Base-by-base conservation (phyloP, 1,284 basidiomycete species). In the Takashimella koratensis region DNA sequence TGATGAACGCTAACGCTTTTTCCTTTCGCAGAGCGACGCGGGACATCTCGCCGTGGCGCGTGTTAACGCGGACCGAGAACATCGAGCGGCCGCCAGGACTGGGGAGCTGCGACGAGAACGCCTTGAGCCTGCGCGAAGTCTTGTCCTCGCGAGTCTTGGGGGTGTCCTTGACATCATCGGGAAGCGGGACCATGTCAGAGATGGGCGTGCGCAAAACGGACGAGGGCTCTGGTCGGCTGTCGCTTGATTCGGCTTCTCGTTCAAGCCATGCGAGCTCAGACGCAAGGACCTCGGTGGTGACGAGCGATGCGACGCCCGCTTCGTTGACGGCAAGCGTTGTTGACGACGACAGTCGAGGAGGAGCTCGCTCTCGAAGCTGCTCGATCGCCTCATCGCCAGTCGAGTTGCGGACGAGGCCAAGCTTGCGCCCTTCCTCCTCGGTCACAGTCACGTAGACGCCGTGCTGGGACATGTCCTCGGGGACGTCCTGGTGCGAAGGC, bases 11-110 rank as follows among this genome's bases (percentile, higher is more conserved):
- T 22, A 68, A 57, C 5, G 71, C 71, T 6, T 60, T 57, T 44
- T 62, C 64, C 45, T 71, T 71, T 21, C 69, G 58, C 13, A 74
- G 64, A 1, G 72, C 72, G 3, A 74, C 68, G 21, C 72, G 59
- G n/a, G 66, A 65, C 24, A 68, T 63, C 21, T 52, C 51, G 1
- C 53, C 58, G 21, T 54, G 54, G 8, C 58, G 54, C 56, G 61
- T 54, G 39, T 70, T 66, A 40, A 74, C 64, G 3, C 67, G 61
- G 21, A 69, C 71, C 27, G 65, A 68, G 41, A 70, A 61, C 63
- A 74, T 65, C 0, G 67, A 65, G 45, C 70, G 64, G 16, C 61
- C 58, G 5, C 53, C 49, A 20, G 53, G 49, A 1, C 57, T 46
- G 4, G 52, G 52, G 4, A 59, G 51, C 4, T 58, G 48, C 6